Base-by-base conservation (phyloP, 305 asterid species). In the Fraxinus floribunda region DNA sequence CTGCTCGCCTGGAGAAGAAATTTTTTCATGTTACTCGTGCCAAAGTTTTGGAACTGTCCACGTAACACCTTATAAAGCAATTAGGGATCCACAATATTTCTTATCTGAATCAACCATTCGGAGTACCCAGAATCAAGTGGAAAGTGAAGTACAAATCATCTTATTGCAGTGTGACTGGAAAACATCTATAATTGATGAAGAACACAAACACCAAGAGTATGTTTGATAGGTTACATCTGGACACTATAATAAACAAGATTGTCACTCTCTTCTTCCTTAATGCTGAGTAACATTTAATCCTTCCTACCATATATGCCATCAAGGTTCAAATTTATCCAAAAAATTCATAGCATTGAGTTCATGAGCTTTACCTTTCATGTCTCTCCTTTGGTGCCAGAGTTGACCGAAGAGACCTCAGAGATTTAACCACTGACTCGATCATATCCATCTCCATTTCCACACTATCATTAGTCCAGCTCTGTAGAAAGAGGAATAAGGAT, bases 361-460 rank as follows among this genome's bases (percentile, higher is more conserved):
- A 15, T 13, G 66, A 36, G 0, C 38, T 77, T 76, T 87, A 93
- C 99, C 95, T 92, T 83, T 89, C 92, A 85, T 82, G 85, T 77
- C 94, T 91, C 88, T 94, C 99, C 79, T 90, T 88, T 26, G 97
- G 88, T 44, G 93, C 89, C 88, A 95, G 79, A 88, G 87, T 87
- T 30, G 97, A 86, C 80, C 93, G 90, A 49, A 93, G 90, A 44
- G 96, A 91, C 91, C 99, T 91, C 80, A 94, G 85, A 32, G 93
- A 92, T 84, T 87, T 94, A 66, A 92, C 96, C 68, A 92, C 89
- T 22, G 94, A 88, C 83, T 89, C 97, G 64, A 90, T 83, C 86
- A 87, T 79, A 52, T 86, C 92, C 99, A 96, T 96, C 90, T 92
- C 97, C 79, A 71, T 70, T 89, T 93, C 98, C 77, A 91, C 93